These are phyloP conservation scores for Mortierella alpina DNA, from an alignment of 192 early-diverging fungal species.

Conservation along the genomic window DNA sequence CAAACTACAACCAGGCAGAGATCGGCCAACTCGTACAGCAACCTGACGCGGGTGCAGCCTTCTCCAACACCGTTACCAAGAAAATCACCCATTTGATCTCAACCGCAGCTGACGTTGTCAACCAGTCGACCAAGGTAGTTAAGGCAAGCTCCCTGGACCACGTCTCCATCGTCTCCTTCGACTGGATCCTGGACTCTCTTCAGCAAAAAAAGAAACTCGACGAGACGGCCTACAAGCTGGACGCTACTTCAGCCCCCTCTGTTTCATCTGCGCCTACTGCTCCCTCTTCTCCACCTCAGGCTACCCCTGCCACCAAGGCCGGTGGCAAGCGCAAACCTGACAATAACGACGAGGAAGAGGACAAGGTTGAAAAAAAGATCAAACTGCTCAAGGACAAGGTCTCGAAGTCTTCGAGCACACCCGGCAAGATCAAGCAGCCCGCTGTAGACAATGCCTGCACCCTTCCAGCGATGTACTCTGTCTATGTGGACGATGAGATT, in stretches of 20 bases:
- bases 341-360: slow-evolving; percentile 17
- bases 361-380: slow-evolving; percentile 41
- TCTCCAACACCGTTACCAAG: slow-evolving; percentile 24
- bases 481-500: slow-evolving; percentile 41
- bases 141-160: slow-evolving; percentile 18
- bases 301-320: background rate
- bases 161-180: slow-evolving; percentile 34
- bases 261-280: background rate
- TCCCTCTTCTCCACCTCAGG: background rate
- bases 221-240: slow-evolving; percentile 24
- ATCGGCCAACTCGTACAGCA: slow-evolving; percentile 3
- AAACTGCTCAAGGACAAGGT: slow-evolving; percentile 31
- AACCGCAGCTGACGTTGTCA: slow-evolving; percentile 32
- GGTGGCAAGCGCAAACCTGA: slow-evolving; percentile 32
- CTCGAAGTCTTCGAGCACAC: slow-evolving; percentile 9
- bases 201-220: slow-evolving; percentile 19
- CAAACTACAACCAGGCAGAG: slow-evolving; percentile 10
- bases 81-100: slow-evolving; percentile 54
- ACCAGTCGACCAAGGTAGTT: slow-evolving; percentile 29
- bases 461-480: slow-evolving; percentile 9
- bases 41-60: slow-evolving; percentile 10
- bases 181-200: slow-evolving; percentile 51
- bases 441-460: slow-evolving; percentile 30
- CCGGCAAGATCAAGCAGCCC: slow-evolving; percentile 39
- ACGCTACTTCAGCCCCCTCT: background rate